Percentiles rank a stretch among this genome's conserved stretches.
phyloP scores from a whole-genome alignment of 768 basidiomycete species.

The Mycena filopes region DNA sequence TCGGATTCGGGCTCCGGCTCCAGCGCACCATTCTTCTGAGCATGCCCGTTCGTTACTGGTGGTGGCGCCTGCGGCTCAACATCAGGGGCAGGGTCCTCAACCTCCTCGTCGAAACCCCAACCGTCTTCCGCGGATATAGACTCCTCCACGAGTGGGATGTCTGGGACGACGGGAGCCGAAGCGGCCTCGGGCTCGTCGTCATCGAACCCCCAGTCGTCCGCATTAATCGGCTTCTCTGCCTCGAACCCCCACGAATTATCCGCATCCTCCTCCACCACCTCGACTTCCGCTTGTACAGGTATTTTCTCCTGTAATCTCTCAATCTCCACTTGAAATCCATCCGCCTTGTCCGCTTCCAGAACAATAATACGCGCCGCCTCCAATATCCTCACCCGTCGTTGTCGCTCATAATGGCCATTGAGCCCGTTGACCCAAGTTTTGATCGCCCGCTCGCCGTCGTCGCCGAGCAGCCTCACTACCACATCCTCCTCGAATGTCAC shows the following conservation, averaged over 20 bases:
- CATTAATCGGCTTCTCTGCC: constrained; percentile 48
- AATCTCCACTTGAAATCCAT: constrained; percentile 55
- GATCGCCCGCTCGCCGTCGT: constrained; percentile 64
- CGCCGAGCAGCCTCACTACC: constrained; percentile 60
- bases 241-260: constrained; percentile 66
- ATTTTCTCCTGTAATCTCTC: constrained; percentile 45
- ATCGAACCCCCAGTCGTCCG: constrained; percentile 62
- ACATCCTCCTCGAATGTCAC: constrained; percentile 73
- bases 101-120: constrained; percentile 39
- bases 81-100: constrained; percentile 1
- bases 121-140: constrained; percentile 24
- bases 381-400: constrained; percentile 73
- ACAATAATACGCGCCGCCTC: constrained; percentile 70
- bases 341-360: constrained; percentile 50
- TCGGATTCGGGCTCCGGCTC: constrained; percentile 49
- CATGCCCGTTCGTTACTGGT: constrained; percentile 25
- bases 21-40: background rate
- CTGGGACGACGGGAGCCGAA: constrained; percentile 29
- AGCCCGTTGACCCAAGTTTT: constrained; percentile 76
- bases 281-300: constrained; percentile 44
- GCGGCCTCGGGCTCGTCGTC: constrained; percentile 48
- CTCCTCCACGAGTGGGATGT: constrained; percentile 9
- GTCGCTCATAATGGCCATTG: constrained; percentile 81
- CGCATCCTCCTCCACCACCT: constrained; percentile 41
- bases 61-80: constrained; percentile 14